Conservation (phyloP, 129 eudicot genomes). For the Escallonia rubra region DNA sequence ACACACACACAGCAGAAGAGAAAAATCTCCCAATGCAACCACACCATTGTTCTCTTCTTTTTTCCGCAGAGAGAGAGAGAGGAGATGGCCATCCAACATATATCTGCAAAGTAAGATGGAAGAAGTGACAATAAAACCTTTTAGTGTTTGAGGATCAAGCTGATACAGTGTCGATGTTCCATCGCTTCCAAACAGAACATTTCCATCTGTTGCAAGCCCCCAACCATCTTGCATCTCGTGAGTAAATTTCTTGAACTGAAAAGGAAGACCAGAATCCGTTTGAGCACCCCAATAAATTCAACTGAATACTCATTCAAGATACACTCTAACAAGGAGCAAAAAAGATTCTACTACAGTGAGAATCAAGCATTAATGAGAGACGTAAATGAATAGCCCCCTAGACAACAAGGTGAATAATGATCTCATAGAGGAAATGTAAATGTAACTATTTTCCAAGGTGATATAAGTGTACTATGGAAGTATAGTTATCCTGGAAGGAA, state of each 20-base stretch:
- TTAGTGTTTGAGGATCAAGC: constrained; percentile 60
- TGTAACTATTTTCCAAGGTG: too few relatives aligned
- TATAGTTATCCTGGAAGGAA: too few relatives aligned
- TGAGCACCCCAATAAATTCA: too few relatives aligned
- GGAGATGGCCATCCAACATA: not conserved
- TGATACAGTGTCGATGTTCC: constrained; percentile 76
- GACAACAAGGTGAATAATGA: too few relatives aligned
- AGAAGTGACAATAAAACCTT: constrained; percentile 38
- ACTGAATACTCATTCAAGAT: too few relatives aligned
- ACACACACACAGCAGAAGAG: too few relatives aligned
- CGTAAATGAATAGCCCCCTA: too few relatives aligned
- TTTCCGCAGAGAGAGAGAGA: not conserved
- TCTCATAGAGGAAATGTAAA: too few relatives aligned
- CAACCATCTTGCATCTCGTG: constrained; percentile 91
- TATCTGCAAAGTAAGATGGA: not conserved
- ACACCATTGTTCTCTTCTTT: not conserved
- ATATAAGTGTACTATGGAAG: too few relatives aligned
- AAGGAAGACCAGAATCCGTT: not conserved
- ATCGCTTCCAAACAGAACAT: constrained; percentile 78
- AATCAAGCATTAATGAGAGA: too few relatives aligned
- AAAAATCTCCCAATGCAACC: not conserved
- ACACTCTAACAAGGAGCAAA: too few relatives aligned
- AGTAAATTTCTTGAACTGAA: constrained; percentile 65
- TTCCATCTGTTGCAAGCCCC: constrained; percentile 96
- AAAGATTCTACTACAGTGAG: too few relatives aligned